phyloP scores from a whole-genome alignment of 148 eudicot species.

The Rheum nobile region DNA sequence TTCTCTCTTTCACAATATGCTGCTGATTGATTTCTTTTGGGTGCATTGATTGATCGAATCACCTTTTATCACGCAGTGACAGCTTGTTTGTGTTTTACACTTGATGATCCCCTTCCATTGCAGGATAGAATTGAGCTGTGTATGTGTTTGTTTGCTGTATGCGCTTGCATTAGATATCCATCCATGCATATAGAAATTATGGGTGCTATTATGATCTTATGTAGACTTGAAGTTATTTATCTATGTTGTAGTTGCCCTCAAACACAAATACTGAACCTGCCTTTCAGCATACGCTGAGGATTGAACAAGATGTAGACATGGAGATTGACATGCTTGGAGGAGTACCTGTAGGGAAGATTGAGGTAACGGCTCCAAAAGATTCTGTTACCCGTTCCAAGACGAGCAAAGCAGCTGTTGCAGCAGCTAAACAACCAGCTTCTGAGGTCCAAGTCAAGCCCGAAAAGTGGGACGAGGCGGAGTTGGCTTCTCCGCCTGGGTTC shows the following conservation, averaged over 20 bases:
- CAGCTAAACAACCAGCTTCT: no score
- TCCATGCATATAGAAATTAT: not conserved
- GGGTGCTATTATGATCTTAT: not conserved
- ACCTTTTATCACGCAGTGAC: not conserved
- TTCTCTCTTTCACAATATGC: no score
- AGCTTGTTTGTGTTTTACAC: not conserved
- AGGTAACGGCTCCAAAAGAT: not conserved
- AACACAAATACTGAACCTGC: not conserved
- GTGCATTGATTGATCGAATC: not conserved
- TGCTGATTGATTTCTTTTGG: no score
- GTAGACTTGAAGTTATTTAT: not conserved
- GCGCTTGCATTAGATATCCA: not conserved
- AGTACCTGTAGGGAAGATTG: not conserved
- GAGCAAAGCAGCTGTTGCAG: not conserved
- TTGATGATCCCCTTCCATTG: not conserved
- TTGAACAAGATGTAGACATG: not conserved
- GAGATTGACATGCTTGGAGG: constrained; percentile 7
- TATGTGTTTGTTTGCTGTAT: not conserved
- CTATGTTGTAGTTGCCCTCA: not conserved
- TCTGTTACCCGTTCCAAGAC: not conserved
- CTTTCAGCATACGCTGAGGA: not conserved
- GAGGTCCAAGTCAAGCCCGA: not conserved
- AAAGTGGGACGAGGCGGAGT: not conserved
- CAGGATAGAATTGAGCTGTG: not conserved
- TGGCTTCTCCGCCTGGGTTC: not conserved